Evolutionary conservation across 2,329 filamentous ascomycete species (phyloP).

Genomic region (Hypoxylon rubiginosum): DNA sequence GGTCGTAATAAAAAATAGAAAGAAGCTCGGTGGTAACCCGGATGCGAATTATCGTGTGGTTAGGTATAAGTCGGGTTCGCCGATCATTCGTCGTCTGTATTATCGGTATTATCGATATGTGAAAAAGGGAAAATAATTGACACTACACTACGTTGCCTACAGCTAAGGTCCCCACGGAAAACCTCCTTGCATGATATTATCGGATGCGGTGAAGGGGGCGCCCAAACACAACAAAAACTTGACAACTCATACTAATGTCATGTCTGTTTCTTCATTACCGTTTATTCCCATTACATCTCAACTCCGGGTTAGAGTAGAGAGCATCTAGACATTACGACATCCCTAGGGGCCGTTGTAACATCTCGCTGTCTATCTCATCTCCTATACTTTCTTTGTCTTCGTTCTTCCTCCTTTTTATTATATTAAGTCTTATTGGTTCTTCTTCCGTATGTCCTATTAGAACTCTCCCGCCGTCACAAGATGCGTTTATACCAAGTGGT

Average conservation of each 20-base stretch:
- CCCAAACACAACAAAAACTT: not conserved
- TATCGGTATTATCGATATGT: not conserved
- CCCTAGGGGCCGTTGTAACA: not conserved
- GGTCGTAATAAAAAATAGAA: no score
- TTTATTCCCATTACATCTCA: not conserved
- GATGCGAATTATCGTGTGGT: not conserved
- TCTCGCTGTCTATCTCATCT: not conserved
- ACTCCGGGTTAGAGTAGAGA: not conserved
- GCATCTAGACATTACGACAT: not conserved
- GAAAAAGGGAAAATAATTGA: no score
- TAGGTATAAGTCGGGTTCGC: not conserved
- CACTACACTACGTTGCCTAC: no score
- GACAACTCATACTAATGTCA: not conserved
- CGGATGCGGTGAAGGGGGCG: not conserved
- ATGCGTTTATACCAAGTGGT: constrained; percentile 1
- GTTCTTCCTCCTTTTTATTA: constrained; percentile 4
- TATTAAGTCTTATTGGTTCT: constrained; percentile 4
- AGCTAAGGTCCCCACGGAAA: not conserved
- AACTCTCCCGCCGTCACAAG: constrained; percentile 8
- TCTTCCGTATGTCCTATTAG: constrained; percentile 14
- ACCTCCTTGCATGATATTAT: not conserved
- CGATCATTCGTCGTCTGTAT: not conserved
- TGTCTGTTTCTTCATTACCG: not conserved
- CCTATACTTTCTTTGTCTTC: not conserved
- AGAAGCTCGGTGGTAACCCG: constrained; percentile 7